Conservation (phyloP, 2,329 filamentous ascomycete genomes). For the Huntiella decipiens region DNA sequence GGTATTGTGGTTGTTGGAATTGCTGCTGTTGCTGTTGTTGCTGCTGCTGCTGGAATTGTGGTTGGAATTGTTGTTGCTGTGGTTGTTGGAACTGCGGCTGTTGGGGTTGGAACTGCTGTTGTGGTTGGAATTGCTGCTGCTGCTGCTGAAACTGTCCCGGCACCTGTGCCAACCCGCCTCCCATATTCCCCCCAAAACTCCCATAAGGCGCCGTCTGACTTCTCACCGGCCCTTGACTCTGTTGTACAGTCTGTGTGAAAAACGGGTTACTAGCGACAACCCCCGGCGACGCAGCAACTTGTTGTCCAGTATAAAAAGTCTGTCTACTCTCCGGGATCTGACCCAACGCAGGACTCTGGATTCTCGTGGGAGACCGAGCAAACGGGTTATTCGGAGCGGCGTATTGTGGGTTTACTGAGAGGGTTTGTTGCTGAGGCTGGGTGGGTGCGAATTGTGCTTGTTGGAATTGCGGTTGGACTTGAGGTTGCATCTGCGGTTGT, state of each 20-base stretch:
- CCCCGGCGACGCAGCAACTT: conserved; percentile 3
- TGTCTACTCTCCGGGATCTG: conserved; percentile 34
- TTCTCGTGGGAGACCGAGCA: conserved; percentile 28
- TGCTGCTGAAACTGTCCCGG: conserved; percentile 7
- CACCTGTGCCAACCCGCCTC: too few species aligned
- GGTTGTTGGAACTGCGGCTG: conserved; percentile 12
- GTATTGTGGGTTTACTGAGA: conserved; percentile 24
- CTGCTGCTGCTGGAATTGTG: conserved; percentile 15
- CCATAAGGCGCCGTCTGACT: too few species aligned
- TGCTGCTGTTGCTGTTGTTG: conserved; percentile 14
- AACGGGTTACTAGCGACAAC: conserved; percentile 19
- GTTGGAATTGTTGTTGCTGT: conserved; percentile 9
- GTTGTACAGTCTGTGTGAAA: conserved; percentile 13
- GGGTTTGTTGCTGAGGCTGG: conserved; percentile 17
- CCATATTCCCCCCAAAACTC: too few species aligned
- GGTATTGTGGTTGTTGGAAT: conserved; percentile 17
- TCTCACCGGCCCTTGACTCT: too few species aligned
- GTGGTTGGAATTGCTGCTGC: conserved; percentile 1
- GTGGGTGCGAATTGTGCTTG: conserved; percentile 9
- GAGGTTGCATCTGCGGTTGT: conserved; percentile 21
- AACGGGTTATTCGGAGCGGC: conserved; percentile 28
- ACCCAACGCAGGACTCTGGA: conserved; percentile 28
- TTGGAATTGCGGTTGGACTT: conserved; percentile 2
- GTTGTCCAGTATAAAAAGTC: conserved; percentile 20
- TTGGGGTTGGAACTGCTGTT: conserved; percentile 9